Percentiles rank a stretch among this genome's conserved stretches.
Conservation (phyloP, 2,329 filamentous ascomycete species). For the Aspergillus quadrilineatus region DNA sequence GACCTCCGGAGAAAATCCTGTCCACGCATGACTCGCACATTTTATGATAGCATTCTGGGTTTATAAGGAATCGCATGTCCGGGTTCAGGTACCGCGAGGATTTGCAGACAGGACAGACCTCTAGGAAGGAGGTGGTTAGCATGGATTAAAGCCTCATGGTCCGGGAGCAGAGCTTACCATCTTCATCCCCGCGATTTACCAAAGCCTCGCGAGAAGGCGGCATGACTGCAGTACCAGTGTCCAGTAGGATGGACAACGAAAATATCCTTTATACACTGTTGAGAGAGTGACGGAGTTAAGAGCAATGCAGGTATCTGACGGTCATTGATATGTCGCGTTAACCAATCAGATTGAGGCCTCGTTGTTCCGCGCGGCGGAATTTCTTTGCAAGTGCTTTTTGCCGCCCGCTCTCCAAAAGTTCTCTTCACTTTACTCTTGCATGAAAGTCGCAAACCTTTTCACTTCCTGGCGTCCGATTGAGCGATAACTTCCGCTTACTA, state of each 20-base stretch:
- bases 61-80: slow-evolving; percentile 92
- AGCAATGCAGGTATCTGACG: neutral
- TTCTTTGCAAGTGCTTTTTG: slow-evolving; percentile 18
- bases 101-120: slow-evolving; percentile 97
- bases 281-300: neutral
- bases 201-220: slow-evolving; percentile 32
- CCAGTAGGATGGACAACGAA: neutral
- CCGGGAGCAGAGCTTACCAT: slow-evolving; percentile 31
- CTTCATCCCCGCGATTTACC: slow-evolving; percentile 41
- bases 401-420: slow-evolving; percentile 12
- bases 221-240: slow-evolving; percentile 25
- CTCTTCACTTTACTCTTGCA: neutral
- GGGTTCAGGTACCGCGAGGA: slow-evolving; percentile 92
- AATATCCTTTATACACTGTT: neutral
- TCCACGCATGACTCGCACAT: slow-evolving; percentile 98
- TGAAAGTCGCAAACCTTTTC: neutral
- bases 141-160: neutral
- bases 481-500: no score
- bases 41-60: slow-evolving; percentile 97
- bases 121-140: slow-evolving; percentile 40
- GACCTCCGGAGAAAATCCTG: slow-evolving; percentile 87
- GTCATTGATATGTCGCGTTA: slow-evolving; percentile 21
- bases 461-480: neutral
- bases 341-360: slow-evolving; percentile 24
- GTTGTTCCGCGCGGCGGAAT: slow-evolving; percentile 20